phyloP scores from a whole-genome alignment of 441 rosid species.

The Aquilaria agallochum region DNA sequence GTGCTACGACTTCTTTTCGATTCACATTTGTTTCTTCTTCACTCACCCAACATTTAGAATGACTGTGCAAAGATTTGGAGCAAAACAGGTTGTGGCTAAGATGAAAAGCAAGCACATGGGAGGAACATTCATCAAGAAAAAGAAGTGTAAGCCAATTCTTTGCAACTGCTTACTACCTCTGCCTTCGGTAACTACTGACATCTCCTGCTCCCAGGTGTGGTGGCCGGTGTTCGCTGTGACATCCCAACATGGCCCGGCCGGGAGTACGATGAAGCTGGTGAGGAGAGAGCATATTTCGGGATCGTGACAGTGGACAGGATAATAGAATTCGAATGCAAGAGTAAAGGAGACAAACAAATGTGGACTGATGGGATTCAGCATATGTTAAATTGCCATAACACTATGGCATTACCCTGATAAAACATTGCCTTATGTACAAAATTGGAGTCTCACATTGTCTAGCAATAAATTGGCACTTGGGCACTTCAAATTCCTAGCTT shows the following conservation, averaged over 20 bases:
- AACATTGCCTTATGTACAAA: not conserved
- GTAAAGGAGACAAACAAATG: constrained; percentile 58
- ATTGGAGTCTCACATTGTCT: no score
- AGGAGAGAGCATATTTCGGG: constrained; percentile 70
- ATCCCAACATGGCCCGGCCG: constrained; percentile 65
- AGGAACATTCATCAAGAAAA: constrained; percentile 87
- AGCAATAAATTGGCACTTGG: no score
- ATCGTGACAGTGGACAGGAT: constrained; percentile 69
- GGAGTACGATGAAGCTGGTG: constrained; percentile 35
- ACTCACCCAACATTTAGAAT: constrained; percentile 1
- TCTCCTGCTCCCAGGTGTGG: constrained; percentile 43
- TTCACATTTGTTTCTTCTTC: not conserved
- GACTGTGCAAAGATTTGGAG: not conserved
- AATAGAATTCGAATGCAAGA: constrained; percentile 81
- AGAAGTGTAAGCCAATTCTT: constrained; percentile 63
- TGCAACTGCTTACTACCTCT: constrained; percentile 6
- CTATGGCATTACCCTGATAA: constrained; percentile 19
- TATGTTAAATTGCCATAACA: constrained; percentile 48
- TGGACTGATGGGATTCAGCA: constrained; percentile 84
- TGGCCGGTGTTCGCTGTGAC: constrained; percentile 56
- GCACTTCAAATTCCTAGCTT: no score
- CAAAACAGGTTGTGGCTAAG: constrained; percentile 71
- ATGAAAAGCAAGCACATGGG: constrained; percentile 93
- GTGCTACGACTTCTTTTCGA: not conserved
- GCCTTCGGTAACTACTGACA: constrained; percentile 3